Evolutionary conservation across 192 early-diverging fungal species (phyloP).

Genomic region (Linderina pennispora): DNA sequence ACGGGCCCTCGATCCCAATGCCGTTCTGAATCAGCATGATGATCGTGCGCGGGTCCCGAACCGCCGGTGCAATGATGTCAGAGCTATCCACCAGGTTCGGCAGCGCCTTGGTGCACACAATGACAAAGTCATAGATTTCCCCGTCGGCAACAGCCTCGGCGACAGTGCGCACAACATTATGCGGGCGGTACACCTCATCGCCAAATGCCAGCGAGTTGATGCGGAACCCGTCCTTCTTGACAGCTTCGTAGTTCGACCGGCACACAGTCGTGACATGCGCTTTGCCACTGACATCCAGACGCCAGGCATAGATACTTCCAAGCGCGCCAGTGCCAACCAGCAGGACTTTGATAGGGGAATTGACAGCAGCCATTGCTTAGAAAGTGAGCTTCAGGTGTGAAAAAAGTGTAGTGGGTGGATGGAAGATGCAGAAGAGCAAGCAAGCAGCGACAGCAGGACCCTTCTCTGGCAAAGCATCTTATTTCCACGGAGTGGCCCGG

Average conservation of each 20-base stretch:
- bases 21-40: slow-evolving; percentile 74
- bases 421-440: too few species aligned
- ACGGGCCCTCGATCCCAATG: slow-evolving; percentile 58
- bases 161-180: slow-evolving; percentile 38
- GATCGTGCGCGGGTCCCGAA: slow-evolving; percentile 33
- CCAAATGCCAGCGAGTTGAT: slow-evolving; percentile 55
- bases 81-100: slow-evolving; percentile 54
- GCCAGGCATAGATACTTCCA: slow-evolving; percentile 59
- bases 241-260: slow-evolving; percentile 60
- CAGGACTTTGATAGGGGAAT: slow-evolving; percentile 14
- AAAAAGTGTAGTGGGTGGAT: too few species aligned
- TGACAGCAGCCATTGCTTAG: too few species aligned
- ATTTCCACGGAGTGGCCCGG: too few species aligned
- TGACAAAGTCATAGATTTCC: slow-evolving; percentile 50
- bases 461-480: too few species aligned
- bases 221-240: slow-evolving; percentile 48
- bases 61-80: slow-evolving; percentile 53
- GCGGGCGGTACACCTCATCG: slow-evolving; percentile 49
- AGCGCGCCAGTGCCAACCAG: slow-evolving; percentile 70
- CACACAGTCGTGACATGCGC: slow-evolving; percentile 54
- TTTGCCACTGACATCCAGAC: slow-evolving; percentile 48
- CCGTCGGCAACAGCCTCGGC: slow-evolving; percentile 44
- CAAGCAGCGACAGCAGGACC: too few species aligned
- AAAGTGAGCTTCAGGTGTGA: too few species aligned
- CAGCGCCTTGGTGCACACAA: slow-evolving; percentile 64